Conservation (phyloP, 352 stramenopile species). For the Sclerospora graminicola region DNA sequence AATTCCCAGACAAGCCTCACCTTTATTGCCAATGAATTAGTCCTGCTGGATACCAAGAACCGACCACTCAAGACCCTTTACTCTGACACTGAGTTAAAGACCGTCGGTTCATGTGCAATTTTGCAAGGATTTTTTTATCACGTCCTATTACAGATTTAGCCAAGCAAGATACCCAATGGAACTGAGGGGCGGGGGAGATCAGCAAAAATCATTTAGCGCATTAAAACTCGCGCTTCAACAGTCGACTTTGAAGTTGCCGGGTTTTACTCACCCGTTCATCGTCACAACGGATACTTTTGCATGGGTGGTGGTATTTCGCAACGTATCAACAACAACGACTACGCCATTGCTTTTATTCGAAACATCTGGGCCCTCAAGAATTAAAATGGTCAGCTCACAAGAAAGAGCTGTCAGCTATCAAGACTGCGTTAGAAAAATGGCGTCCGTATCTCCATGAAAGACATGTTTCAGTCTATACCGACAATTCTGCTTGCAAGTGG, state of each 20-base stretch:
- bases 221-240: no score
- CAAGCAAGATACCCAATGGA: conserved; percentile 15
- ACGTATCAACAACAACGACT: background rate
- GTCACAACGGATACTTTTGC: conserved; percentile 23
- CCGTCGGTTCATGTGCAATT: conserved; percentile 18
- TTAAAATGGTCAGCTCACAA: conserved; percentile 2
- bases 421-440: background rate
- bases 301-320: conserved; percentile 2
- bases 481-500: background rate
- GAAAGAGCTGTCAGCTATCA: conserved; percentile 8
- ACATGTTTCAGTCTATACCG: conserved; percentile 3
- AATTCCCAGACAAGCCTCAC: no score
- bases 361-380: background rate
- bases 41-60: no score
- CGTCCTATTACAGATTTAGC: conserved; percentile 11
- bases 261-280: conserved; percentile 17
- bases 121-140: conserved; percentile 7
- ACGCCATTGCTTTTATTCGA: conserved; percentile 1
- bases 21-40: no score
- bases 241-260: background rate
- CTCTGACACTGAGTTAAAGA: no score
- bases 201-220: no score
- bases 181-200: conserved; percentile 4
- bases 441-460: conserved; percentile 1
- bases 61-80: no score